These are phyloP conservation scores for Pulveroboletus sp. DNA, from an alignment of 768 basidiomycete genomes.

Conservation along the genomic window DNA sequence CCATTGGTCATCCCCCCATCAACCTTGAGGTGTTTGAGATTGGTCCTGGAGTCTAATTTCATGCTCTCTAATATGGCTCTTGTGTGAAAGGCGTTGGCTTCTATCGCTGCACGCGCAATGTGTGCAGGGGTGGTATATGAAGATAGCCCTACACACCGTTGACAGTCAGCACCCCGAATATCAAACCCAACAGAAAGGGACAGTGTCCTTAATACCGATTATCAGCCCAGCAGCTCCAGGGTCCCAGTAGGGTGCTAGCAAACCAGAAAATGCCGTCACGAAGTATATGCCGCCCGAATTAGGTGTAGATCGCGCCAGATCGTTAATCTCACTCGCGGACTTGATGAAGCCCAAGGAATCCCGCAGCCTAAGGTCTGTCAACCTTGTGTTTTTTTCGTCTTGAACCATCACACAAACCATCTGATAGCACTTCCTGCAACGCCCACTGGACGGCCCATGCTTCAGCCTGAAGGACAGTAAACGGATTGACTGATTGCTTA, in stretches of 20 bases:
- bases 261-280: constrained; percentile 93
- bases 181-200: neutral
- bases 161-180: neutral
- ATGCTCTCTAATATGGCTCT: constrained; percentile 94
- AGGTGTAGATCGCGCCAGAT: constrained; percentile 68
- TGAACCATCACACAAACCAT: constrained; percentile 45
- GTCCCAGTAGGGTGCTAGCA: constrained; percentile 98
- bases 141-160: constrained; percentile 51
- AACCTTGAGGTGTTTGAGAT: constrained; percentile 84
- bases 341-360: constrained; percentile 85
- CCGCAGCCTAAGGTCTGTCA: constrained; percentile 53
- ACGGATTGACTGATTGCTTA: constrained; percentile 36
- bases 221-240: constrained; percentile 81
- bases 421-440: constrained; percentile 95
- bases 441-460: constrained; percentile 49
- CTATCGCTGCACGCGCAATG: constrained; percentile 90
- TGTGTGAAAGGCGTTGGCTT: constrained; percentile 95
- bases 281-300: constrained; percentile 92
- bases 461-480: neutral
- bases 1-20: constrained; percentile 99
- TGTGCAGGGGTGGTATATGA: constrained; percentile 89
- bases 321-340: constrained; percentile 79
- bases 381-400: neutral
- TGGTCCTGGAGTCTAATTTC: constrained; percentile 79
- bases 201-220: constrained; percentile 49